Evolutionary conservation across 2,329 filamentous ascomycete genomes (phyloP), one percentile per base, ranked within the genome.

Genomic region (Pestalotiopsis sp.): DNA sequence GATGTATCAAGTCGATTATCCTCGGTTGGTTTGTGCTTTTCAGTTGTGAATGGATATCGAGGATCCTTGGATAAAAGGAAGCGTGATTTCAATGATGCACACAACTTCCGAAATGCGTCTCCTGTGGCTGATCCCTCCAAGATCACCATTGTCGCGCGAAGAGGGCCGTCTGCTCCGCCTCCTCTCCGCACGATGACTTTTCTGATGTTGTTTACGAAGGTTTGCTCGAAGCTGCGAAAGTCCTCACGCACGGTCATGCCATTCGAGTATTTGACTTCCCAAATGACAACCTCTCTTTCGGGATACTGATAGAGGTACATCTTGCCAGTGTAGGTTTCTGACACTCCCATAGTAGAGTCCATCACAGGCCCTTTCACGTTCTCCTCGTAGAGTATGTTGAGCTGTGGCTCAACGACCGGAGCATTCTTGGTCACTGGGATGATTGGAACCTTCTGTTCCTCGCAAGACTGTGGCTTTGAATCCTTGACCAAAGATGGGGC

Each of bases 301-400:
- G 63, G 63, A 4, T 66, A 38, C 27, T 66, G 25, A n/a, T 66
- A 66, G 14, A 66, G 9, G 63, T 27, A 66, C 25, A 58, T 56
- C 14, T 14, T 36, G 23, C 63, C 63, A 27, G 62, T 11, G 14
- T 14, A 12, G 23, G 23, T 14, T 4, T 65, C 39, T 36, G n/a
- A 52, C 25, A 23, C 23, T 52, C 17, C 62, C 62, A 23, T n/a
- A 14, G 14, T 6, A 23, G 12, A 14, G 36, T 23, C 7, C n/a
- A 11, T 6, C 38, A 23, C 63, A 20, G 7, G 49, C 63, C 11
- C 61, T 25, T 20, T 45, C 12, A 66, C n/a, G 4, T 56, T n/a
- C 25, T 20, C 25, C 11, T 56, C 45, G 49, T 27, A 66, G 17
- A 56, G 23, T n/a, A 66, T 20, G 6, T 23, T 56, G 45, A 57